phyloP scores from a whole-genome alignment of 352 stramenopile species.

The Phytopythium boreale region DNA sequence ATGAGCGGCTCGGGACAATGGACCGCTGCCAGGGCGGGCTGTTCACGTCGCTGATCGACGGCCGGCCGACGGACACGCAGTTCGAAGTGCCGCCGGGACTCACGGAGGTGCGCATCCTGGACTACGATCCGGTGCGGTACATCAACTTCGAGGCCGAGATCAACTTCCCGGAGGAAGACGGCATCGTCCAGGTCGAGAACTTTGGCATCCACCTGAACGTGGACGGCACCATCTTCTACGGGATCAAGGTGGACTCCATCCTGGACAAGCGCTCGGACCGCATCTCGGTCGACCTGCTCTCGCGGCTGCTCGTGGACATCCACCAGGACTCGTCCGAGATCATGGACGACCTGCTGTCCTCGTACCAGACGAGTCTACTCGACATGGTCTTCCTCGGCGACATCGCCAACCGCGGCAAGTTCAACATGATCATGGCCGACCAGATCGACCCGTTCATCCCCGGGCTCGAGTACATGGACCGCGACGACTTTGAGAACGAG shows the following conservation, averaged over 20 bases:
- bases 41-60: constrained; percentile 92
- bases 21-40: constrained; percentile 93
- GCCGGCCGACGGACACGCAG: constrained; percentile 65
- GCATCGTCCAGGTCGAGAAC: constrained; percentile 94
- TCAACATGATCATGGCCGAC: constrained; percentile 97
- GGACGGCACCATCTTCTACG: constrained; percentile 70
- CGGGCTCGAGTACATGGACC: constrained; percentile 96
- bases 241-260: constrained; percentile 90
- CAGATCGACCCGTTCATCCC: constrained; percentile 96
- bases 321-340: constrained; percentile 92
- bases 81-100: constrained; percentile 88
- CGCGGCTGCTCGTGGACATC: constrained; percentile 93
- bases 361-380: constrained; percentile 92
- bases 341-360: constrained; percentile 91
- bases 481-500: constrained; percentile 96
- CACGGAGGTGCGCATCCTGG: constrained; percentile 92
- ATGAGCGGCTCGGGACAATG: constrained; percentile 94
- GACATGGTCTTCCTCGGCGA: constrained; percentile 94
- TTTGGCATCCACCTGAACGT: constrained; percentile 88
- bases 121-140: constrained; percentile 96
- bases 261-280: constrained; percentile 94
- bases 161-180: constrained; percentile 91
- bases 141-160: constrained; percentile 98
- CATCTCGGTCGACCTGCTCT: constrained; percentile 94
- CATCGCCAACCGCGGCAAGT: constrained; percentile 91